phyloP scores from a whole-genome alignment of 495 filamentous ascomycete species.

The Aeminium ludgeri region DNA sequence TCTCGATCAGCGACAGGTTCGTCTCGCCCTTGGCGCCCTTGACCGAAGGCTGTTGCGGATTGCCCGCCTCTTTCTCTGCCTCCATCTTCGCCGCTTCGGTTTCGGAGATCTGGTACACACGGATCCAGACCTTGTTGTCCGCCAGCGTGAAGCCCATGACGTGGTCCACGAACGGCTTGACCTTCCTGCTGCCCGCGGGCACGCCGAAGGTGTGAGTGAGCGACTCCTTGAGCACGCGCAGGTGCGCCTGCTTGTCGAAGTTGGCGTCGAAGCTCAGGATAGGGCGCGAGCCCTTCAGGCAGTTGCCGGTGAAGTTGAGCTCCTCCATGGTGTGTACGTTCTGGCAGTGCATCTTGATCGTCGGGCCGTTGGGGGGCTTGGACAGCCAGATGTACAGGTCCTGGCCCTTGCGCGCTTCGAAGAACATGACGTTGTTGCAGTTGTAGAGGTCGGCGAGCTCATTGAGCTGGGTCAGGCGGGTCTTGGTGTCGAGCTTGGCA shows the following conservation, averaged over 20 bases:
- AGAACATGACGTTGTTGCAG: slow-evolving; percentile 95
- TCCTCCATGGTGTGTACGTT: slow-evolving; percentile 83
- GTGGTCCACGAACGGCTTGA: slow-evolving; percentile 92
- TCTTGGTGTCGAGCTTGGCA: slow-evolving; percentile 79
- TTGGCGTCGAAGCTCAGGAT: slow-evolving; percentile 76
- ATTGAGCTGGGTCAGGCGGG: slow-evolving; percentile 82
- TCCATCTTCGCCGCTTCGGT: slow-evolving; percentile 38
- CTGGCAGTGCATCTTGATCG: slow-evolving; percentile 68
- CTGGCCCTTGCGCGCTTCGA: slow-evolving; percentile 87
- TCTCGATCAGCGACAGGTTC: slow-evolving; percentile 74
- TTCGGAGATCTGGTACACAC: slow-evolving; percentile 84
- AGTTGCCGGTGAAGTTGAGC: slow-evolving; percentile 92
- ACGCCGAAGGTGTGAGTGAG: slow-evolving; percentile 88
- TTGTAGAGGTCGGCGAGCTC: slow-evolving; percentile 96
- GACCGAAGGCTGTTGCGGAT: slow-evolving; percentile 14
- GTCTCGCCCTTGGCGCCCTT: slow-evolving; percentile 33
- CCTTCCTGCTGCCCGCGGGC: slow-evolving; percentile 67
- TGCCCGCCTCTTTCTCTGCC: slow-evolving; percentile 13
- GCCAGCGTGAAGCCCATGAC: slow-evolving; percentile 84
- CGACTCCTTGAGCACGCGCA: slow-evolving; percentile 65
- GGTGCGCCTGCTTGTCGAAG: slow-evolving; percentile 62
- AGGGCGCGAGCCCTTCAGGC: slow-evolving; percentile 87
- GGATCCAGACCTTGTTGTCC: slow-evolving; percentile 92
- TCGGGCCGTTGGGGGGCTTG: slow-evolving; percentile 89
- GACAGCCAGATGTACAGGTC: slow-evolving; percentile 89